A percentile compares a stretch with the other conserved stretches of the same genome.
Evolutionary conservation across 208 protist species (phyloP).

Genomic region (Leishmania mexicana): DNA sequence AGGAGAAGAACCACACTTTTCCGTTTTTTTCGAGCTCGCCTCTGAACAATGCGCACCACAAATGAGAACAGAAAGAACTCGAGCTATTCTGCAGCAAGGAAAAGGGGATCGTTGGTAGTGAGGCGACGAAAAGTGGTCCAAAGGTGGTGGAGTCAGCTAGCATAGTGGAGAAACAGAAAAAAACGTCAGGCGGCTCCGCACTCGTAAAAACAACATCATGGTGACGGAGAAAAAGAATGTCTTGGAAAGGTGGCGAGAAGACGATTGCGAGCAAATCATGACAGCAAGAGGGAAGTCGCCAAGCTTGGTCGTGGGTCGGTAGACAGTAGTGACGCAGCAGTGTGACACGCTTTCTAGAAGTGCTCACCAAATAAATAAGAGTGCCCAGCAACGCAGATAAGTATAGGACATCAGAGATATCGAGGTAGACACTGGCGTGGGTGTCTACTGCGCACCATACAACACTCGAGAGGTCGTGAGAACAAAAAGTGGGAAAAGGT

Average conservation of each 20-base stretch:
- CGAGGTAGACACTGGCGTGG: background rate
- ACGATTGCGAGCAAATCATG: background rate
- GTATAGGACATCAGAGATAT: constrained; percentile 9
- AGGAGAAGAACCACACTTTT: background rate
- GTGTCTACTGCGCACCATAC: background rate
- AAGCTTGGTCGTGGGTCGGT: constrained; percentile 3
- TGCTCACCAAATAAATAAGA: background rate
- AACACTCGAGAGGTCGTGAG: background rate
- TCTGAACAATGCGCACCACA: background rate
- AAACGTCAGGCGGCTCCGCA: background rate
- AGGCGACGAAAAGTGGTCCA: background rate
- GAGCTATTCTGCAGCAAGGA: background rate
- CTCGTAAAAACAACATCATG: constrained; percentile 8
- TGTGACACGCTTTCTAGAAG: background rate
- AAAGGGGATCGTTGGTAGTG: background rate
- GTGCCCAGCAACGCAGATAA: background rate
- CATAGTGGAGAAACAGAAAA: background rate
- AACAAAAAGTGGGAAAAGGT: background rate
- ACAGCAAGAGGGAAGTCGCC: background rate
- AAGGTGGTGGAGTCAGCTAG: background rate
- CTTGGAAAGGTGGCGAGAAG: background rate
- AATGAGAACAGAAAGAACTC: background rate
- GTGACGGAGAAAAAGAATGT: background rate
- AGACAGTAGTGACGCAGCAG: background rate
- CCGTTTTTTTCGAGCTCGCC: background rate